Evolutionary conservation across 2,329 filamentous ascomycete species (phyloP), one percentile per base, ranked within the genome.

Genomic region (Aquanectria penicillioides): DNA sequence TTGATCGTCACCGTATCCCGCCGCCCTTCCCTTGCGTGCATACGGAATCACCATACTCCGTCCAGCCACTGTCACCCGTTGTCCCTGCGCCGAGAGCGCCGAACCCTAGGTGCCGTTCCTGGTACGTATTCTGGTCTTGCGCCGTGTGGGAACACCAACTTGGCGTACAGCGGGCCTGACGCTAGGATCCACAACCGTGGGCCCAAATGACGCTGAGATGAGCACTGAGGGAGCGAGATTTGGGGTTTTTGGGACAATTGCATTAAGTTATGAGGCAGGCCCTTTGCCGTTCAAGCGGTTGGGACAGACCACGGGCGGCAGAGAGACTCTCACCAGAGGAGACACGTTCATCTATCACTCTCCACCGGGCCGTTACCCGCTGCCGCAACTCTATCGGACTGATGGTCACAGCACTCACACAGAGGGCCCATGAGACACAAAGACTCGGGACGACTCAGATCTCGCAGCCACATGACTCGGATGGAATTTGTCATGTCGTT

Each of bases 311-410:
- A n/a, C n/a, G n/a, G n/a, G n/a, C n/a, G n/a, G n/a, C n/a, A n/a
- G n/a, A n/a, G n/a, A n/a, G n/a, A n/a, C n/a, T n/a, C n/a, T n/a
- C n/a, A n/a, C n/a, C n/a, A n/a, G n/a, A n/a, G n/a, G 53, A 56
- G 37, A 48, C 25, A 40, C 18, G 26, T 31, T 29, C 34, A 20
- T n/a, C 41, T 28, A 23, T 17, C 22, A 26, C 25, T 47, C 28
- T 33, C 31, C 38, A 37, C 37, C 28, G 20, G 47, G 29, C 55
- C 47, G 48, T 47, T 48, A 34, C 34, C 40, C 13, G 41, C 25
- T 52, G 26, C 49, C 33, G 47, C 40, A 57, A 47, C 55, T 57
- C 40, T 52, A 52, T 46, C 47, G 29, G 23, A 20, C 26, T 46
- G 41, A 28, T 28, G 33, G 20, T 22, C 23, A 13, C 22, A 20